Evolutionary conservation across 345 rosid genomes (phyloP), one percentile per base, ranked within the genome.

Genomic region (Carallia brachiata): DNA sequence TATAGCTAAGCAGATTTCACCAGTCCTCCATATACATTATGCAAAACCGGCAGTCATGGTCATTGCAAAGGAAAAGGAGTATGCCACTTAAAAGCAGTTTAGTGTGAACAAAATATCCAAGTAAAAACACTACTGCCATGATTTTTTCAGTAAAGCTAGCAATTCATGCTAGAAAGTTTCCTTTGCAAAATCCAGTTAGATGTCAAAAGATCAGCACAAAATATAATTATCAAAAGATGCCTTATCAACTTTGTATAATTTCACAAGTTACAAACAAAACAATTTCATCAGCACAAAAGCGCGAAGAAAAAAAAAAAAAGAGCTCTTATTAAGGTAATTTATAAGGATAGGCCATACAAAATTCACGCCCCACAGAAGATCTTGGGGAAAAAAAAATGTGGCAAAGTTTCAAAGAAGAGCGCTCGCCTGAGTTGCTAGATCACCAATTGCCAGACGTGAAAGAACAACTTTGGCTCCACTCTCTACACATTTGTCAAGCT

Each of bases 401-500:
- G 50, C 12, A 44, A 44, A 44, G 50, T 3, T 44, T 3, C 12
- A 36, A 23, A 52, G 61, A 53, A 67, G 66, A 37, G 69, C 23
- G 64, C 72, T 53, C 64, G 88, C 99, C 95, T 96, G 99, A 52
- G 99, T 96, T 32, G 90, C 99, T 55, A 96, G 84, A 86, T 96
- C 99, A 67, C 99, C 99, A 76, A 96, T 93, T 70, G 98, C 99
- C 77, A 96, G 80, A 31, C 99, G 89, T 61, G 99, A 96, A 70
- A 96, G 98, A 69, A 96, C 97, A 69, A 96, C 88, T 85, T 89
- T 90, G 37, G 98, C 98, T 68, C 97, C 99, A 83, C 93, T 86
- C 52, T 89, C 81, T 6, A 85, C 95, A 64, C 99, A 96, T 84
- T 92, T 93, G 79, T 92, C 99, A 83, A 96, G 75, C 82, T 96